These are phyloP conservation scores for Mesostigma viride DNA, from an alignment of 139 green algal genomes.

Conservation along the genomic window DNA sequence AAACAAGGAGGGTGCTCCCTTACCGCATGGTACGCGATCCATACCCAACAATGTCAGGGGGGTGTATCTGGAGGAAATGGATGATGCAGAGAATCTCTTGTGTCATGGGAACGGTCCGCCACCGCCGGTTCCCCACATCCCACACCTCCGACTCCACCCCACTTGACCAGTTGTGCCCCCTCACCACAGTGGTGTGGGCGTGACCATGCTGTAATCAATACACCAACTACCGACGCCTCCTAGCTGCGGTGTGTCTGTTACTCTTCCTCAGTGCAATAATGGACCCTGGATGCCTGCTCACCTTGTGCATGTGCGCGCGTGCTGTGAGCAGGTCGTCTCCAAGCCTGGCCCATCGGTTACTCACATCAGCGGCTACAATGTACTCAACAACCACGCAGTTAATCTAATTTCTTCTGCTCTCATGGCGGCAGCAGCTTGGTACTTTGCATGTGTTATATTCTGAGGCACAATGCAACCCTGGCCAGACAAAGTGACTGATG, in stretches of 20 bases:
- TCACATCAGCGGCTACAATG: slow-evolving; percentile 29
- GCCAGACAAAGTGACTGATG: no score
- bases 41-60: background rate
- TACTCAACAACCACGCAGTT: slow-evolving; percentile 40
- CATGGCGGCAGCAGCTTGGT: slow-evolving; percentile 1
- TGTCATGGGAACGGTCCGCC: no score
- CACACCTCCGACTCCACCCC: no score
- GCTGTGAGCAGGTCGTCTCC: slow-evolving; percentile 28
- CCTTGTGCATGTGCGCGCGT: background rate
- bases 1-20: background rate
- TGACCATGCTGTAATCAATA: background rate
- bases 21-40: background rate
- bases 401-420: slow-evolving; percentile 32
- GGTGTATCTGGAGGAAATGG: background rate
- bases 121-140: no score
- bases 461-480: no score
- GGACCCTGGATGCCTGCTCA: no score
- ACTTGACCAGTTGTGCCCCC: no score
- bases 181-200: background rate
- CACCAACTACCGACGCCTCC: background rate
- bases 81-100: no score
- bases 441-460: slow-evolving; percentile 4
- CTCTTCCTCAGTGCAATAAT: slow-evolving; percentile 9
- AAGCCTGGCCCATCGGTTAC: slow-evolving; percentile 44
- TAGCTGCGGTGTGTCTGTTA: background rate